Conservation (phyloP, 2,329 filamentous ascomycete species). For the Aspergillus sp. region DNA sequence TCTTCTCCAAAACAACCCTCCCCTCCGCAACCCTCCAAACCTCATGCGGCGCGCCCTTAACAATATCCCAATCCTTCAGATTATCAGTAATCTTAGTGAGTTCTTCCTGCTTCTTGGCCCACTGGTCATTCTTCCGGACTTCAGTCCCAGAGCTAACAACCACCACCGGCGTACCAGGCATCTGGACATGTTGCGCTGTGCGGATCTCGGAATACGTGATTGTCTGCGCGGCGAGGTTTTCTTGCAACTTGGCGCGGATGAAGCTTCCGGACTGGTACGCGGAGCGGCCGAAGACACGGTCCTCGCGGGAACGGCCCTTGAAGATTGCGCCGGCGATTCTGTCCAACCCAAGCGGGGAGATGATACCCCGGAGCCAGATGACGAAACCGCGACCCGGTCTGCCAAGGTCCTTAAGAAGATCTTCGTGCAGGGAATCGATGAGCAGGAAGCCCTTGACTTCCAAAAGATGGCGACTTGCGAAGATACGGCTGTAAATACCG, state of each 20-base stretch:
- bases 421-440: slow-evolving; percentile 84
- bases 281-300: slow-evolving; percentile 75
- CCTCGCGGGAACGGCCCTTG: slow-evolving; percentile 68
- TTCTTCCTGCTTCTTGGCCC: slow-evolving; percentile 81
- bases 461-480: slow-evolving; percentile 71
- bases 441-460: slow-evolving; percentile 73
- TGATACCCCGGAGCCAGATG: slow-evolving; percentile 77
- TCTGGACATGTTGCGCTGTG: slow-evolving; percentile 72
- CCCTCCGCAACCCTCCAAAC: slow-evolving; percentile 76
- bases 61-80: slow-evolving; percentile 76
- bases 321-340: slow-evolving; percentile 74
- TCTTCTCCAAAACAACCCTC: slow-evolving; percentile 67
- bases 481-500: slow-evolving; percentile 83
- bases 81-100: slow-evolving; percentile 73
- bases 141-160: slow-evolving; percentile 76
- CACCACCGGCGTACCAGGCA: slow-evolving; percentile 65
- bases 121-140: slow-evolving; percentile 59
- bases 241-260: slow-evolving; percentile 87
- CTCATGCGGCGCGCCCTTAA: slow-evolving; percentile 74
- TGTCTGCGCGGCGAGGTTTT: slow-evolving; percentile 78
- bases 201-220: slow-evolving; percentile 77
- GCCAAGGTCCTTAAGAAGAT: slow-evolving; percentile 63
- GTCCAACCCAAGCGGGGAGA: slow-evolving; percentile 81
- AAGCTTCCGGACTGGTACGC: slow-evolving; percentile 74
- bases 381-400: slow-evolving; percentile 66